Base-by-base conservation (phyloP, 169 alveolate genomes). In the Plasmodium vivax region DNA sequence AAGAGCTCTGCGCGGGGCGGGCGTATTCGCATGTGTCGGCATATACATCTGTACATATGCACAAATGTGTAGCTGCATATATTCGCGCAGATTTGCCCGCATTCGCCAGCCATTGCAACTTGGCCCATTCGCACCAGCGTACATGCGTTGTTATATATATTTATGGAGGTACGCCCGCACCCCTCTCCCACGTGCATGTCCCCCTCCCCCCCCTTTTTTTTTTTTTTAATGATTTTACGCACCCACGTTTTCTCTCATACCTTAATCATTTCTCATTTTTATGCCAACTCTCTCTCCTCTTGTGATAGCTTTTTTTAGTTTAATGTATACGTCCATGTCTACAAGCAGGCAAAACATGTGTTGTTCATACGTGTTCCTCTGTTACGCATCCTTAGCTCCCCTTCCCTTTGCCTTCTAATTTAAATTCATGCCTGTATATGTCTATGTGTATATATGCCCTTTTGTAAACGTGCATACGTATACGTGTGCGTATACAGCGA, bases 301-400 rank as follows among this genome's bases (percentile, higher is more conserved):
- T 56, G 71, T 75, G 68, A 72, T 84, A 84, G 8, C 68, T 85
- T 85, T 84, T 84, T 84, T 74, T 73, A 82, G 68, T 82, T 82
- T 82, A 82, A 82, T 84, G 34, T 84, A 45, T 84, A 38, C 51
- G 77, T 84, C 30, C 32, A 84, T 84, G 72, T 71, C 77, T 68
- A 68, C 77, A 68, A 68, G 77, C 77, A 68, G 41, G 9, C 27
- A 23, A 68, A 68, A 8, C 38, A 68, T 30, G 38, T 68, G 43
- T 68, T 27, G 14, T n/a, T 23, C n/a, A 68, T 30, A 23, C n/a
- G 38, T 68, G 77, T 27, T 68, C 77, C 32, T 68, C 32, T 68
- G 38, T 68, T 68, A 68, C 77, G 12, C 38, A 68, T 68, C 43
- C 77, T 19, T 2, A 19, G 12, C 10, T 0, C 9, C 81, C 43